Percentiles rank a stretch among this genome's conserved stretches.
These are phyloP conservation scores for Sonneratia caseolaris DNA, from an alignment of 345 rosid species.

Conservation along the genomic window DNA sequence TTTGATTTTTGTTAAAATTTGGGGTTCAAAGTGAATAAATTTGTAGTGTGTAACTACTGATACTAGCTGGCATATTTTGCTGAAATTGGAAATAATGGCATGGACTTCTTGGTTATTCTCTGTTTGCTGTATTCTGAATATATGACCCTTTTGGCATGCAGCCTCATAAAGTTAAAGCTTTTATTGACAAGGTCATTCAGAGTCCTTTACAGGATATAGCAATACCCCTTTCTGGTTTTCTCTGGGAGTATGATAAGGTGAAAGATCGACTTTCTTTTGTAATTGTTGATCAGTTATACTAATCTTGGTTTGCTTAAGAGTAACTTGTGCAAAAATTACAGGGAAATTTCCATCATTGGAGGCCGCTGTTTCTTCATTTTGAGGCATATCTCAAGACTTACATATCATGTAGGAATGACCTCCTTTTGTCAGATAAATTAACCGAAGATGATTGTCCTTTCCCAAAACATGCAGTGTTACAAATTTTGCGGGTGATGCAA, in stretches of 20 bases:
- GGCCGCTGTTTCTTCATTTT: conserved; percentile 84
- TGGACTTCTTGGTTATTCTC: neutral
- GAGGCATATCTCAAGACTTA: conserved; percentile 83
- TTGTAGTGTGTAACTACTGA: neutral
- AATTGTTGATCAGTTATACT: neutral
- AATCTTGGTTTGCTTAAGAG: neutral
- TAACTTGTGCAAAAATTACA: conserved; percentile 21
- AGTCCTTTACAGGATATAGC: conserved; percentile 95
- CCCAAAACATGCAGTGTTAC: conserved; percentile 75
- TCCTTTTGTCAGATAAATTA: conserved; percentile 63
- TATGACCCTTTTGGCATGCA: conserved; percentile 23
- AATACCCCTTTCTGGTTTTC: conserved; percentile 91
- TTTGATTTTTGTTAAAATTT: neutral
- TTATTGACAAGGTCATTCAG: conserved; percentile 90
- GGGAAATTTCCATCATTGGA: conserved; percentile 99
- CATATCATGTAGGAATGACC: conserved; percentile 71
- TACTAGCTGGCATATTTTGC: neutral
- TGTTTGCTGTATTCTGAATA: neutral
- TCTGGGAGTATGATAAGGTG: conserved; percentile 89
- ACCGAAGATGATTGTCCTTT: conserved; percentile 58
- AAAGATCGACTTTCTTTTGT: conserved; percentile 3
- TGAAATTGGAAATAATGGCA: neutral
- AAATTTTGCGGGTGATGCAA: conserved; percentile 86
- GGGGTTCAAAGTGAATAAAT: neutral
- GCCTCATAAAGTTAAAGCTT: conserved; percentile 84